phyloP scores from a whole-genome alignment of 2,329 filamentous ascomycete species.

The Aspergillus awamori region DNA sequence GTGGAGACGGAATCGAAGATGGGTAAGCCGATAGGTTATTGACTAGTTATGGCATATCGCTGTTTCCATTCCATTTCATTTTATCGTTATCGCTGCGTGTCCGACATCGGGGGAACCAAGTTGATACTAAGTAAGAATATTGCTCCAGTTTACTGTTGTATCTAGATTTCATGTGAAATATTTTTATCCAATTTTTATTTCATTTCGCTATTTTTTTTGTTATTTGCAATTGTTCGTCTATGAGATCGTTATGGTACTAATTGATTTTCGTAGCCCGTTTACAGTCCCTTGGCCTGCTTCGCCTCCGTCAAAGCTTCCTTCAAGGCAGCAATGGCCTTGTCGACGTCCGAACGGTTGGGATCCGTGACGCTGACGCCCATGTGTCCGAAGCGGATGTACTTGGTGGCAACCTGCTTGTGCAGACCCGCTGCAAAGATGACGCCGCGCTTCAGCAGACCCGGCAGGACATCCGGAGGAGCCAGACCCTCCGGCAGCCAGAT shows the following conservation, averaged over 20 bases:
- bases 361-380: conserved; percentile 95
- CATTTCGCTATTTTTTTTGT: background rate
- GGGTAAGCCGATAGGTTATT: background rate
- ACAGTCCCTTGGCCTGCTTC: conserved; percentile 61
- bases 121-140: no score
- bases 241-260: background rate
- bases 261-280: conserved; percentile 14
- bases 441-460: conserved; percentile 80
- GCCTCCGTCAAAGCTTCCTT: conserved; percentile 74
- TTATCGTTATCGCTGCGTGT: background rate
- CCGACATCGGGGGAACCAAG: no score
- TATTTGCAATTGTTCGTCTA: background rate
- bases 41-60: background rate
- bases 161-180: no score
- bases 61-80: background rate
- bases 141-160: no score
- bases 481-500: conserved; percentile 90
- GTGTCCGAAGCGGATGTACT: conserved; percentile 94
- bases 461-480: conserved; percentile 78
- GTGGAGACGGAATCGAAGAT: background rate
- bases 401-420: conserved; percentile 91
- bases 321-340: conserved; percentile 78
- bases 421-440: conserved; percentile 94
- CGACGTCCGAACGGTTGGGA: conserved; percentile 75
- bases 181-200: background rate